These are phyloP conservation scores for Gyromitra esculenta DNA, from an alignment of 2,329 filamentous ascomycete species.

Conservation along the genomic window DNA sequence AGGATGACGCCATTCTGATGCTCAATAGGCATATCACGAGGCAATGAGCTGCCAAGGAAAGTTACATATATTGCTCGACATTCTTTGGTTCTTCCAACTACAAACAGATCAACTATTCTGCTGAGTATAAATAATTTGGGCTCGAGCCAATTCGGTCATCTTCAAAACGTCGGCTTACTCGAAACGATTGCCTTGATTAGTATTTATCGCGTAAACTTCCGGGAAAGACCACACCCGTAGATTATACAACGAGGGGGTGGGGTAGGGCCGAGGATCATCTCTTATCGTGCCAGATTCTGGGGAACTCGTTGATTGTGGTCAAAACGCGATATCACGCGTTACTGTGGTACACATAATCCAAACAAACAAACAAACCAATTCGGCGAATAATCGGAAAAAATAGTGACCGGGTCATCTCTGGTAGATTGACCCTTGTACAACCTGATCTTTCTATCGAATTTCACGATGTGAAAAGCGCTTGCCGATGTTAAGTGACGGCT, in stretches of 20 bases:
- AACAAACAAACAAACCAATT: slow-evolving; percentile 46
- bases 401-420: slow-evolving; percentile 24
- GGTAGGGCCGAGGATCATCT: slow-evolving; percentile 25
- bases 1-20: slow-evolving; percentile 20
- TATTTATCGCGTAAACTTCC: slow-evolving; percentile 11
- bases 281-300: slow-evolving; percentile 23
- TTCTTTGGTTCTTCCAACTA: slow-evolving; percentile 5
- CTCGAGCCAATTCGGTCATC: neutral
- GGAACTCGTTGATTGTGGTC: slow-evolving; percentile 30
- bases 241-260: slow-evolving; percentile 45
- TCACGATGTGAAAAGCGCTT: neutral
- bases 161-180: slow-evolving; percentile 3
- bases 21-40: slow-evolving; percentile 26
- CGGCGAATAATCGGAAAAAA: slow-evolving; percentile 16
- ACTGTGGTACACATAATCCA: slow-evolving; percentile 12
- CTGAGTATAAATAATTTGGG: neutral
- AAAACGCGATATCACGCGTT: slow-evolving; percentile 44
- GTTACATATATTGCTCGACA: slow-evolving; percentile 2
- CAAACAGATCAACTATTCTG: neutral
- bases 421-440: slow-evolving; percentile 25
- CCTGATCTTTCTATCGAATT: slow-evolving; percentile 5
- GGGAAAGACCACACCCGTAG: slow-evolving; percentile 18
- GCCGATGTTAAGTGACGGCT: slow-evolving; percentile 3
- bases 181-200: neutral
- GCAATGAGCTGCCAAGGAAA: slow-evolving; percentile 1